phyloP scores from a whole-genome alignment of 2,329 filamentous ascomycete species.

The Alternaria alternata region DNA sequence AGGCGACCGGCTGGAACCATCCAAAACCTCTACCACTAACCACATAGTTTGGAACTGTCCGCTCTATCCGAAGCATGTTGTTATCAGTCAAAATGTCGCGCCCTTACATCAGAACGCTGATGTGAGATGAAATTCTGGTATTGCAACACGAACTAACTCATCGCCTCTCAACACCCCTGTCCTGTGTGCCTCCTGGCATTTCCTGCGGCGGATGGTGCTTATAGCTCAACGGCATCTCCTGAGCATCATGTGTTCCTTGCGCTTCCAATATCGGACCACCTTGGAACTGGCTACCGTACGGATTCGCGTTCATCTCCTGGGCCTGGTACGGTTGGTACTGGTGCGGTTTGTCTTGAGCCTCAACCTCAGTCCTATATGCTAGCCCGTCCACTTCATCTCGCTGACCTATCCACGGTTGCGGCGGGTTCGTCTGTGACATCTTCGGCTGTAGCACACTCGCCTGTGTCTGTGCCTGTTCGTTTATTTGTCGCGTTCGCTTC shows the following conservation, averaged over 20 bases:
- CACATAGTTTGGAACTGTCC: slow-evolving; percentile 5
- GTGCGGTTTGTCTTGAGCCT: not conserved
- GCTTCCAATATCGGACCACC: not conserved
- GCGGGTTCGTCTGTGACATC: not conserved
- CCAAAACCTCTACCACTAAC: not conserved
- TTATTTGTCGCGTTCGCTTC: slow-evolving; percentile 7
- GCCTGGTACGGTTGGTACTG: not conserved
- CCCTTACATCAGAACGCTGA: not conserved
- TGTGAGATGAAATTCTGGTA: not conserved
- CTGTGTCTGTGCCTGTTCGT: slow-evolving; percentile 4
- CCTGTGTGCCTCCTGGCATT: not conserved
- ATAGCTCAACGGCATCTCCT: slow-evolving; percentile 7
- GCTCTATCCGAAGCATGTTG: not conserved
- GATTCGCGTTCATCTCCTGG: slow-evolving; percentile 8
- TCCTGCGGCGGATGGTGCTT: not conserved
- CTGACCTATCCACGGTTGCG: not conserved
- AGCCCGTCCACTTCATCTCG: slow-evolving; percentile 1
- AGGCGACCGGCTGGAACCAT: slow-evolving; percentile 7
- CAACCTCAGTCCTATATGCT: slow-evolving; percentile 9
- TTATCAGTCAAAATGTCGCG: not conserved
- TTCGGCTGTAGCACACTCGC: not conserved
- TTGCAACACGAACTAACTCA: not conserved
- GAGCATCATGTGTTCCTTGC: slow-evolving; percentile 1
- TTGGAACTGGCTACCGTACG: not conserved
- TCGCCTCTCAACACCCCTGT: not conserved